A percentile compares a stretch with the other conserved stretches of the same genome.
These are phyloP conservation scores for Yamadazyma ubonensis DNA, from an alignment of 805 yeast species.

Conservation along the genomic window DNA sequence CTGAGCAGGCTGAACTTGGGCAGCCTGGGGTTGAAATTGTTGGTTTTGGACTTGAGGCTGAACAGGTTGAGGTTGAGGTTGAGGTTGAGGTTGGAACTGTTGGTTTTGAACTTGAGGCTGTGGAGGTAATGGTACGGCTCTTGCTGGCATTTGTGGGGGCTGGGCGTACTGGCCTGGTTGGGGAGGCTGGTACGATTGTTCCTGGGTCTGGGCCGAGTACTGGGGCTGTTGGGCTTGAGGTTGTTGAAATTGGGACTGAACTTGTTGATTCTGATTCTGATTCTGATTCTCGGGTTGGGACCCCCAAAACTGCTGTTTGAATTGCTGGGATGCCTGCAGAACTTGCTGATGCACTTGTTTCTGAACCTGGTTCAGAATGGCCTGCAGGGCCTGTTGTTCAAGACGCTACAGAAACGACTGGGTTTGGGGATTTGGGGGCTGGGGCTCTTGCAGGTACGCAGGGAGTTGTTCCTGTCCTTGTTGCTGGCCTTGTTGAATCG, in stretches of 20 bases:
- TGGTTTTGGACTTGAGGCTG: conserved; percentile 3
- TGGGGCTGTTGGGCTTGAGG: conserved; percentile 9
- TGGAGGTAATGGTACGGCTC: too few relatives aligned
- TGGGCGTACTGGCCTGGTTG: neutral
- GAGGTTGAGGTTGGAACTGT: conserved; percentile 7
- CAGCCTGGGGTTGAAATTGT: conserved; percentile 5
- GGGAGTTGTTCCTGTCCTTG: conserved; percentile 11
- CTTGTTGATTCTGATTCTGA: neutral
- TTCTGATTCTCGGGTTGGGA: neutral
- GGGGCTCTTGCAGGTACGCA: conserved; percentile 12
- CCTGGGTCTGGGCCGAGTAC: neutral
- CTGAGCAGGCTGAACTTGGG: conserved; percentile 3
- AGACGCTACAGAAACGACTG: conserved; percentile 12
- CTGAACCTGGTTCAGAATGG: conserved; percentile 10
- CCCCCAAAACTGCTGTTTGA: neutral
- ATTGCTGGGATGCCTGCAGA: neutral
- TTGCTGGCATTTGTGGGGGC: too few relatives aligned
- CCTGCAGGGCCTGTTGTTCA: conserved; percentile 2
- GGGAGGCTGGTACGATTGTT: neutral
- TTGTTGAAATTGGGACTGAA: neutral
- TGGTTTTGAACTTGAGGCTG: conserved; percentile 2
- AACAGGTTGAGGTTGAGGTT: conserved; percentile 11
- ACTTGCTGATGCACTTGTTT: conserved; percentile 3
- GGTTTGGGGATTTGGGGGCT: neutral
- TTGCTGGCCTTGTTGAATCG: conserved; percentile 7